Evolutionary conservation across 257 asterid genomes (phyloP), one percentile per base, ranked within the genome.

Genomic region (Gentiana straminea): DNA sequence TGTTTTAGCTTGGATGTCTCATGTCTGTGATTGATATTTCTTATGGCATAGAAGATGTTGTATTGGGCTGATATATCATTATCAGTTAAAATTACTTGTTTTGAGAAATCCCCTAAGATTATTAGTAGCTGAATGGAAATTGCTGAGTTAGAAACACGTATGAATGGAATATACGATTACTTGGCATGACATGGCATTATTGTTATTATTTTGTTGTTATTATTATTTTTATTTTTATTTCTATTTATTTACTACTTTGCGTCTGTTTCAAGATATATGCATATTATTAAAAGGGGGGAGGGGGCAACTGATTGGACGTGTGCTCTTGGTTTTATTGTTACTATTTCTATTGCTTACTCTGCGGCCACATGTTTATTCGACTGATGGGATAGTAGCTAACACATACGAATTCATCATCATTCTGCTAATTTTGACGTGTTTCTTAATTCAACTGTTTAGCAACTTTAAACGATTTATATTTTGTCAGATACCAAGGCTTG

Each of bases 401-500:
- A 24, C 24, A 24, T 24, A 24, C 24, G 1, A 24, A 24, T 13
- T 55, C 33, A 15, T 52, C 12, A 52, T 52, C 38, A 52, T 33
- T 52, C 7, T 52, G 39, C 13, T 4, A 33, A 52, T 51, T 57
- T 36, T 57, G 33, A 33, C 47, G 3, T 3, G 32, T 24, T 0
- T 50, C 51, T 60, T 24, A 41, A 41, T 41, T 41, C 2, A 5
- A 10, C 5, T 41, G 5, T 10, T 10, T 2, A 10, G 9, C 46
- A 36, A 6, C 6, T 49, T 4, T 57, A 2, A 3, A 8, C 1
- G 2, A 24, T 51, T 51, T 51, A 13, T 69, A 52, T 62, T 41
- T 60, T 60, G 45, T 59, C 86, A 92, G 97, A 92, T 76, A 85
- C 99, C 11, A 92, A 88, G 83, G 99, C 99, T 63, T 92, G 99